Base-by-base conservation (phyloP, 2,329 filamentous ascomycete genomes). In the Ascochyta clinopodiicola region DNA sequence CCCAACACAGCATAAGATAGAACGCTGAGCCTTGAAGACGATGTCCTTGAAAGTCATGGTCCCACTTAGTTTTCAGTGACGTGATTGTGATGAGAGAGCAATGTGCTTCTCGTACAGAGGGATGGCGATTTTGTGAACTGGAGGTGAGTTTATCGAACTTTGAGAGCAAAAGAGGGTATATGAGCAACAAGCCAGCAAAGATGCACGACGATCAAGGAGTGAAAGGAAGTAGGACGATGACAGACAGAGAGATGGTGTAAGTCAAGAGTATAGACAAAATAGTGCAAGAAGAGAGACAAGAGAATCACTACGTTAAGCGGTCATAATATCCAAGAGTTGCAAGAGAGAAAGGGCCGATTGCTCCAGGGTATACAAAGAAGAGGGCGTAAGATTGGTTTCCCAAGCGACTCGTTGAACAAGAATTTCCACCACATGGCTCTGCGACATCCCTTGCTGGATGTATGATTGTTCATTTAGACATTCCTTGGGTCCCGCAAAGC, bases 391-490 rank as follows among this genome's bases (percentile, higher is more conserved):
- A 50, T 54, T 55, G 44, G 55, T 63, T 63, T 62, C 59, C 61
- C 55, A 61, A 67, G 61, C 56, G 62, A 65, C 57, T 60, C 47
- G 42, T 47, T 57, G 57, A 44, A 61, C 55, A 61, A 37, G 51
- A 51, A 39, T 56, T 53, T 55, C 50, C 37, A 40, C 50, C 59
- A 49, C 52, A 56, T 62, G 60, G 60, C 51, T 57, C 39, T 60
- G 37, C 37, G 37, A 52, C 59, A 72, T 70, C 73, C 71, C 71
- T 74, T 75, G 64, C 71, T 57, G 59, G 39, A 36, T 48, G 51
- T 46, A 52, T 68, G 59, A 69, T 64, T 66, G 46, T 54, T 52
- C 56, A 24, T 61, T 59, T 63, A 51, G 56, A 63, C 64, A 70
- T 75, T 74, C 69, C 62, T 67, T 59, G 50, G 42, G 36, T 34